Conservation (phyloP, 2,329 filamentous ascomycete genomes). For the Nemania abortiva region DNA sequence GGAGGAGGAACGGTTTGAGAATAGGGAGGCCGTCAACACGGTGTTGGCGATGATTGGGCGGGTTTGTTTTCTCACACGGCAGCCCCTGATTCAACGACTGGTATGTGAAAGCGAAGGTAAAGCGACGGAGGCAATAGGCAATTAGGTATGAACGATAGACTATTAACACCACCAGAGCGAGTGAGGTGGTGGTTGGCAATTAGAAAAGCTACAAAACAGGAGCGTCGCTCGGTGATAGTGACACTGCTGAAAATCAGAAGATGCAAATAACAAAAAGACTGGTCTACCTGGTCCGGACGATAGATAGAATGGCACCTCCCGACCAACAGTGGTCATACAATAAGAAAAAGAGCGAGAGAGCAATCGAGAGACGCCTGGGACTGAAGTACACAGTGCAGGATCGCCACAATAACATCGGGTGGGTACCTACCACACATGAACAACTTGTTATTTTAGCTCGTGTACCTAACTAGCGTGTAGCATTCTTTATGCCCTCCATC, state of each 20-base stretch:
- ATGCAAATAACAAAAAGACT: constrained; percentile 25
- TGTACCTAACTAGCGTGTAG: not conserved
- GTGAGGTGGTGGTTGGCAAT: constrained; percentile 61
- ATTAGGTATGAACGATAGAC: constrained; percentile 51
- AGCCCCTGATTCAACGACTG: constrained; percentile 35
- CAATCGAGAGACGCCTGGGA: constrained; percentile 7
- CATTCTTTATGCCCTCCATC: constrained; percentile 14
- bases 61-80: constrained; percentile 14
- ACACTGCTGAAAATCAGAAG: constrained; percentile 30
- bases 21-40: constrained; percentile 12
- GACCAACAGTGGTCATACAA: constrained; percentile 1
- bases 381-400: constrained; percentile 22
- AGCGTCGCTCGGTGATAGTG: constrained; percentile 30
- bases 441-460: constrained; percentile 1
- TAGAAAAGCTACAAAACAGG: constrained; percentile 41
- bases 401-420: not conserved
- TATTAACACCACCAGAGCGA: constrained; percentile 66
- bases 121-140: constrained; percentile 35
- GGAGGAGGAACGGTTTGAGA: not conserved
- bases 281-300: not conserved
- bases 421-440: too few species aligned
- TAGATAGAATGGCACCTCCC: constrained; percentile 5
- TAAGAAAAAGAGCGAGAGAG: constrained; percentile 13
- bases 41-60: constrained; percentile 19
- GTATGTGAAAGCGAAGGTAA: constrained; percentile 37